Percentiles rank a stretch among this genome's conserved stretches.
Evolutionary conservation across 208 protist genomes (phyloP).

Genomic region (Acanthamoeba polyphaga): DNA sequence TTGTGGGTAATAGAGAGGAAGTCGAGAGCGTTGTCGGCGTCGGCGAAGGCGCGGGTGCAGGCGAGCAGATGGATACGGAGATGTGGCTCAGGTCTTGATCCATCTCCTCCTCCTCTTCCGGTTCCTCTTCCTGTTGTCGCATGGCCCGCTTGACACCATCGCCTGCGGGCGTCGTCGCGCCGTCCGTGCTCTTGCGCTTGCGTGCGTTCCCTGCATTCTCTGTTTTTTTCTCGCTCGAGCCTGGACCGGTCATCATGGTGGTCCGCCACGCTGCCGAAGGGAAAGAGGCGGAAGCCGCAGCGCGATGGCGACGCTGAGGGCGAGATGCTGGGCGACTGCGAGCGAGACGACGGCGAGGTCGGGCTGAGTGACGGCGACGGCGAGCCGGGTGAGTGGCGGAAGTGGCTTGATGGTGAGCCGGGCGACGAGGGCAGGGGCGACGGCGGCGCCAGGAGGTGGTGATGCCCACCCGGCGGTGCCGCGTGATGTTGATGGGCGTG

Average conservation of each 20-base stretch:
- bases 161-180: background rate
- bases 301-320: background rate
- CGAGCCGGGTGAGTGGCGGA: background rate
- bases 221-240: background rate
- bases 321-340: slow-evolving; percentile 12
- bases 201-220: background rate
- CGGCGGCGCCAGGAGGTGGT: background rate
- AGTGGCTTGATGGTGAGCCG: background rate
- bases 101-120: background rate
- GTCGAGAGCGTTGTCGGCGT: background rate
- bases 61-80: background rate
- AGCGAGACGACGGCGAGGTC: background rate
- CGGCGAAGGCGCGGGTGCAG: background rate
- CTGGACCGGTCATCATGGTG: background rate
- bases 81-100: background rate
- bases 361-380: background rate
- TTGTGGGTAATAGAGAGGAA: background rate
- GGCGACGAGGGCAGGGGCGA: background rate
- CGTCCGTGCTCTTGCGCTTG: background rate
- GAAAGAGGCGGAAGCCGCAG: slow-evolving; percentile 28
- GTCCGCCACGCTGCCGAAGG: background rate
- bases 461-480: background rate
- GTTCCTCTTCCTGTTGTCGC: background rate
- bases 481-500: too few relatives aligned
- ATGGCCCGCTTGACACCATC: background rate